phyloP scores from a whole-genome alignment of 768 basidiomycete genomes.

The Psilocybe subaeruginosa region DNA sequence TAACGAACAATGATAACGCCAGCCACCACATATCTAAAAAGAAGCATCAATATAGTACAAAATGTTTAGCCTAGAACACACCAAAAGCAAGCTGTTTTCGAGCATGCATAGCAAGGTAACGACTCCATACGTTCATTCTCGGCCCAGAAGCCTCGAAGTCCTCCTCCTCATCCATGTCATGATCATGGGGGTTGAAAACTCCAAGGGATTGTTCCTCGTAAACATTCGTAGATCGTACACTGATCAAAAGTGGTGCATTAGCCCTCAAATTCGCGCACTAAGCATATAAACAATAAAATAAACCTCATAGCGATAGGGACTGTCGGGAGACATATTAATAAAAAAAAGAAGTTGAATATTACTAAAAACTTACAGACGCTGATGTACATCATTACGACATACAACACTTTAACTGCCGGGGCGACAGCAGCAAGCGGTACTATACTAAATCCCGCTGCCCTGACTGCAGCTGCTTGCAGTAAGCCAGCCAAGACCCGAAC shows the following conservation, averaged over 20 bases:
- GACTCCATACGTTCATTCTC: constrained; percentile 71
- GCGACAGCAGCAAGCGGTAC: constrained; percentile 75
- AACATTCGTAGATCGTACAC: constrained; percentile 90
- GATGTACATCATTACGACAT: constrained; percentile 94
- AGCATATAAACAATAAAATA: not conserved
- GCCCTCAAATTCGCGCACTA: not conserved
- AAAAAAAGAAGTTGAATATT: not conserved
- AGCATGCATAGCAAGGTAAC: constrained; percentile 80
- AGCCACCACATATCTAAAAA: constrained; percentile 96
- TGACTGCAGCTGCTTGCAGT: constrained; percentile 79
- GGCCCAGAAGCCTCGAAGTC: constrained; percentile 46
- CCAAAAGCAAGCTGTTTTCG: constrained; percentile 91
- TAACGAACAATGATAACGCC: constrained; percentile 77
- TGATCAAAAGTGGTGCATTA: constrained; percentile 25
- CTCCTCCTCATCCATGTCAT: constrained; percentile 48
- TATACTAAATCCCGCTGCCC: constrained; percentile 87
- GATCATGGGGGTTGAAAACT: constrained; percentile 59
- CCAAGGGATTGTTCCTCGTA: constrained; percentile 95
- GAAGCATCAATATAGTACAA: not conserved
- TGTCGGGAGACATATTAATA: constrained; percentile 24
- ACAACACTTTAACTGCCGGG: constrained; percentile 89
- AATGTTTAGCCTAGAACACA: constrained; percentile 26
- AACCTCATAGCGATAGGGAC: constrained; percentile 85
- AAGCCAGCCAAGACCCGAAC: constrained; percentile 74
- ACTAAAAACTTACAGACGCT: constrained; percentile 63